A percentile compares a stretch with the other conserved stretches of the same genome.
Evolutionary conservation across 2,329 filamentous ascomycete genomes (phyloP).

Genomic region (Chaetoscypha palmicola): DNA sequence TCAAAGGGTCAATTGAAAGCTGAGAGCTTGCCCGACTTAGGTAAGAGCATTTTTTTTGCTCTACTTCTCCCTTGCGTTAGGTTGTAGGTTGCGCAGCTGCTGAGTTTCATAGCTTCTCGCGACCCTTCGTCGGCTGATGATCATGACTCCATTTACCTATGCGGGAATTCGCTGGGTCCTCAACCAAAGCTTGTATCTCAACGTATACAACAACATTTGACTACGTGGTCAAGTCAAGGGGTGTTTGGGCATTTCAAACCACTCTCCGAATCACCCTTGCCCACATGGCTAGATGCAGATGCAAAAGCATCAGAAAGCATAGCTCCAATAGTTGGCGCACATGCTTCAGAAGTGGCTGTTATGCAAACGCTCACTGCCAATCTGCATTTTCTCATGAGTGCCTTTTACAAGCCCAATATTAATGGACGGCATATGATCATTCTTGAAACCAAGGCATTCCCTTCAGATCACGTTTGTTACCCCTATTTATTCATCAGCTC

Average conservation of each 20-base stretch:
- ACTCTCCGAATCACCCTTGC: constrained; percentile 52
- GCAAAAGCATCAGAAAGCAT: constrained; percentile 57
- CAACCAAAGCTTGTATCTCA: constrained; percentile 59
- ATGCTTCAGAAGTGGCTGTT: constrained; percentile 61
- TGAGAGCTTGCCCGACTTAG: constrained; percentile 21
- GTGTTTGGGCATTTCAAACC: constrained; percentile 71
- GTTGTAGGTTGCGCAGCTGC: neutral
- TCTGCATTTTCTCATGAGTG: constrained; percentile 68
- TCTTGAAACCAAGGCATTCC: constrained; percentile 73
- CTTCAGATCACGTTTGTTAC: constrained; percentile 66
- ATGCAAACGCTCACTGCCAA: constrained; percentile 79
- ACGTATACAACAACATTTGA: constrained; percentile 62
- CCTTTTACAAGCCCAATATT: constrained; percentile 66
- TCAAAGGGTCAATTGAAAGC: constrained; percentile 64
- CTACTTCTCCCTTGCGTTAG: neutral
- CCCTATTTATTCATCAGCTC: constrained; percentile 2
- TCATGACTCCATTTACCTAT: constrained; percentile 54
- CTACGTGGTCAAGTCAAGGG: constrained; percentile 69
- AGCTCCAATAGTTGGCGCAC: constrained; percentile 64
- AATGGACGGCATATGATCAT: constrained; percentile 62
- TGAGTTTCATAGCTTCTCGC: constrained; percentile 15
- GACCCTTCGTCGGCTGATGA: constrained; percentile 13
- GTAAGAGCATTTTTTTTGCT: constrained; percentile 15
- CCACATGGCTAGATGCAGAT: constrained; percentile 65
- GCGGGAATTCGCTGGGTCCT: constrained; percentile 71